Percentiles rank a stretch among this genome's conserved stretches.
phyloP scores from a whole-genome alignment of 164 flowering plant species.

The Annona cherimola region DNA sequence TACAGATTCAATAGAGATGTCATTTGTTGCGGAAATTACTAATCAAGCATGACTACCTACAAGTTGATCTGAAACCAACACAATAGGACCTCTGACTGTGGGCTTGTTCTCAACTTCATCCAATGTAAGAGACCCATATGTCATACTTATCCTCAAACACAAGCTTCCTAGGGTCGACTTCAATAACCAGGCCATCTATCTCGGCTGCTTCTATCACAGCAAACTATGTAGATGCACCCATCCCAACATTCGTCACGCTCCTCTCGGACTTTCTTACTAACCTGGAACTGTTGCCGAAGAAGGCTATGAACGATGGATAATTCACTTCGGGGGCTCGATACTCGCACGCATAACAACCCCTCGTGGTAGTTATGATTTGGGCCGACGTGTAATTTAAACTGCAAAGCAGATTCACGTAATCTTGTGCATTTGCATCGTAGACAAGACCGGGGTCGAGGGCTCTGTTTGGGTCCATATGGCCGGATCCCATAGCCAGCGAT shows the following conservation, averaged over 20 bases:
- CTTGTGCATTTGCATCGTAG: conserved; percentile 29
- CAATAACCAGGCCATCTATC: conserved; percentile 16
- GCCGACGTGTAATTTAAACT: conserved; percentile 31
- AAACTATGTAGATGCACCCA: neutral
- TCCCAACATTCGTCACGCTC: neutral
- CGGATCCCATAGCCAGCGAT: conserved; percentile 37
- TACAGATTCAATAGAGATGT: too few relatives aligned
- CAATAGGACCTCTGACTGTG: conserved; percentile 46
- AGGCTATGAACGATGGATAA: conserved; percentile 3
- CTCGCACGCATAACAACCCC: neutral
- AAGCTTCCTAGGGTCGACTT: conserved; percentile 39
- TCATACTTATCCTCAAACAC: conserved; percentile 33
- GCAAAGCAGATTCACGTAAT: conserved; percentile 43
- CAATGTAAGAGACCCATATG: conserved; percentile 35
- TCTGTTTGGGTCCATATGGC: conserved; percentile 36
- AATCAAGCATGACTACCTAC: too few relatives aligned
- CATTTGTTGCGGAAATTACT: too few relatives aligned
- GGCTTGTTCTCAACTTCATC: conserved; percentile 26
- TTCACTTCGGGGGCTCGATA: neutral
- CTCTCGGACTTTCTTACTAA: neutral
- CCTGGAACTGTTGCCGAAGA: neutral
- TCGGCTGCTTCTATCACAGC: conserved; percentile 26
- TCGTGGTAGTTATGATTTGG: conserved; percentile 33
- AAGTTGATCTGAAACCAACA: conserved; percentile 7
- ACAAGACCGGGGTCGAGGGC: conserved; percentile 45